Evolutionary conservation across 345 rosid species (phyloP).

Genomic region (Pistacia vera): DNA sequence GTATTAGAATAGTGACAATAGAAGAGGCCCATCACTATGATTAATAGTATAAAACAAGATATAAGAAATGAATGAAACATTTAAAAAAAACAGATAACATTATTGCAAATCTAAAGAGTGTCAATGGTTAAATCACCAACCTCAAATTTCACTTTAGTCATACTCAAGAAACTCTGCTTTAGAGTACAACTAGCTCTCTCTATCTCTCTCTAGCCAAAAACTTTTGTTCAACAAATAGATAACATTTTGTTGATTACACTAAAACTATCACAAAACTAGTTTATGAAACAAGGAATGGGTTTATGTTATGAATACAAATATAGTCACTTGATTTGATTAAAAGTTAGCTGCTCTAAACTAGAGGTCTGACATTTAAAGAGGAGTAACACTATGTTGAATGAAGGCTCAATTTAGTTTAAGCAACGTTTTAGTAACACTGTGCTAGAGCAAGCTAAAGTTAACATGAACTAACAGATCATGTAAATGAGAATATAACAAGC

Average conservation of each 20-base stretch:
- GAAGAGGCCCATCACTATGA: background rate
- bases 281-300: too few species aligned
- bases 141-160: slow-evolving; percentile 21
- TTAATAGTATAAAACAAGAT: background rate
- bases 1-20: background rate
- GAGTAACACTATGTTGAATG: too few species aligned
- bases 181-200: slow-evolving; percentile 26
- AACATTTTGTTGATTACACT: slow-evolving; percentile 35
- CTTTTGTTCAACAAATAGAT: slow-evolving; percentile 22
- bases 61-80: background rate
- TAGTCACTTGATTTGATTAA: too few species aligned
- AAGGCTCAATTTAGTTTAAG: too few species aligned
- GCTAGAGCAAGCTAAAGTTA: too few species aligned
- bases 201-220: background rate
- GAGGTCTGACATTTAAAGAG: too few species aligned
- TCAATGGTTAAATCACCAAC: slow-evolving; percentile 28
- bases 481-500: too few species aligned
- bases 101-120: background rate
- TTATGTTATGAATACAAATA: too few species aligned
- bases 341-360: too few species aligned
- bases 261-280: slow-evolving; percentile 12
- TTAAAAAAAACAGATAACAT: background rate
- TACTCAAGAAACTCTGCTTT: slow-evolving; percentile 28
- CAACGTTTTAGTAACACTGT: too few species aligned
- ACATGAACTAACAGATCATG: too few species aligned